Evolutionary conservation across 2,329 filamentous ascomycete species (phyloP).

Genomic region (Penicillium sp.): DNA sequence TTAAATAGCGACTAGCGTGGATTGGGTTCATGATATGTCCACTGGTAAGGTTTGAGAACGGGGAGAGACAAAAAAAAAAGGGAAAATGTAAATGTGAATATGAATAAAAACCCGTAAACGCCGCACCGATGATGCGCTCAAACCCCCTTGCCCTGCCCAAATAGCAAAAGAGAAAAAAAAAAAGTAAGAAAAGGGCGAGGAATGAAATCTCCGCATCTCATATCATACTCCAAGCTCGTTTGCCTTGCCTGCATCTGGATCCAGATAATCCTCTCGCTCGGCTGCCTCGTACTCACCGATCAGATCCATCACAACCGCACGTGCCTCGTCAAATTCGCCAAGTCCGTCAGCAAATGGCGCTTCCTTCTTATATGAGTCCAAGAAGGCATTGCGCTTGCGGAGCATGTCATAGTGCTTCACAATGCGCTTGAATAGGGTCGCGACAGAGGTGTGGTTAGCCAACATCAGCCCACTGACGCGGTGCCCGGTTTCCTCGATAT

Average conservation of each 20-base stretch:
- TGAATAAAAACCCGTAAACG: constrained; percentile 5
- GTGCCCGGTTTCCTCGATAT: constrained; percentile 81
- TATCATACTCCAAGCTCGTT: constrained; percentile 32
- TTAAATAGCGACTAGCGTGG: constrained; percentile 7
- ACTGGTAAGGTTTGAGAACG: neutral
- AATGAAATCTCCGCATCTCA: constrained; percentile 3
- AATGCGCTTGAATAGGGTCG: constrained; percentile 93
- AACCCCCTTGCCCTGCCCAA: constrained; percentile 22
- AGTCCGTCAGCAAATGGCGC: constrained; percentile 89
- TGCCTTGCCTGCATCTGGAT: constrained; percentile 61
- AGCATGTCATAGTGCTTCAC: constrained; percentile 89
- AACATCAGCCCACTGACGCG: constrained; percentile 96
- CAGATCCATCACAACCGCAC: constrained; percentile 85
- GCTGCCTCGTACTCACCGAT: constrained; percentile 96
- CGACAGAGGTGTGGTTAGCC: constrained; percentile 96
- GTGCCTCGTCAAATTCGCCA: constrained; percentile 91
- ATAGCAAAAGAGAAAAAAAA: constrained; percentile 8
- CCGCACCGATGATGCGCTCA: constrained; percentile 24
- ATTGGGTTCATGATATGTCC: constrained; percentile 9
- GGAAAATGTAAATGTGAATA: neutral
- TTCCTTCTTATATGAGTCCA: constrained; percentile 95
- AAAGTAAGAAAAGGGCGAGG: neutral
- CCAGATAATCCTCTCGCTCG: constrained; percentile 85
- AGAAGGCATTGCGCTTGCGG: constrained; percentile 93
- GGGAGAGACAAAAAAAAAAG: neutral